These are phyloP conservation scores for Globisporangium sylvaticum DNA, from an alignment of 352 stramenopile genomes.

Conservation along the genomic window DNA sequence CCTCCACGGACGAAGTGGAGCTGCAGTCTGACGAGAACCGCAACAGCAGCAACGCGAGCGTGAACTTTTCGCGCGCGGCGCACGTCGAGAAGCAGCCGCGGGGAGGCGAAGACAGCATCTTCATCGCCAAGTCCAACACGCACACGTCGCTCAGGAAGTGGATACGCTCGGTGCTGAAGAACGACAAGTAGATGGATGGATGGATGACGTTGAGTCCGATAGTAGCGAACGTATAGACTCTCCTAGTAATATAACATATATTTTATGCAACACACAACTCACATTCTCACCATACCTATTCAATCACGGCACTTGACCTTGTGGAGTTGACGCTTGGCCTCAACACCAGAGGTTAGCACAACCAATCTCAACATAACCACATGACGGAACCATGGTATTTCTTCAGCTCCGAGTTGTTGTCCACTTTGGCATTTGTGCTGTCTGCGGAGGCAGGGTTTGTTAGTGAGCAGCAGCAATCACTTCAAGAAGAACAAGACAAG, in stretches of 20 bases:
- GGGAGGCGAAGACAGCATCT: constrained; percentile 31
- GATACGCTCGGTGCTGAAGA: constrained; percentile 63
- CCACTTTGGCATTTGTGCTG: neutral
- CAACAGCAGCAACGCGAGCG: constrained; percentile 20
- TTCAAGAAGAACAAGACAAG: neutral
- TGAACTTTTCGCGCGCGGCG: constrained; percentile 21
- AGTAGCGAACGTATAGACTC: constrained; percentile 6
- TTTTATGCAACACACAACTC: constrained; percentile 3
- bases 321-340: too few relatives aligned
- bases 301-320: neutral
- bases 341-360: too few relatives aligned
- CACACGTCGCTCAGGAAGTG: constrained; percentile 70
- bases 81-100: constrained; percentile 28
- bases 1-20: constrained; percentile 22
- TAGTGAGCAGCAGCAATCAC: neutral
- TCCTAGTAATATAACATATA: constrained; percentile 7
- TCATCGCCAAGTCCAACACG: constrained; percentile 67
- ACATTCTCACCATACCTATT: neutral
- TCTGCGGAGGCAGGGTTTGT: too few relatives aligned
- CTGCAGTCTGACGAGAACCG: constrained; percentile 16
- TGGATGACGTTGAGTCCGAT: neutral
- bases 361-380: too few relatives aligned
- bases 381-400: too few relatives aligned
- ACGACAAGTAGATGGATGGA: constrained; percentile 15
- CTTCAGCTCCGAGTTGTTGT: too few relatives aligned